These are phyloP conservation scores for Seminavis robusta DNA, from an alignment of 108 stramenopile species.

Conservation along the genomic window DNA sequence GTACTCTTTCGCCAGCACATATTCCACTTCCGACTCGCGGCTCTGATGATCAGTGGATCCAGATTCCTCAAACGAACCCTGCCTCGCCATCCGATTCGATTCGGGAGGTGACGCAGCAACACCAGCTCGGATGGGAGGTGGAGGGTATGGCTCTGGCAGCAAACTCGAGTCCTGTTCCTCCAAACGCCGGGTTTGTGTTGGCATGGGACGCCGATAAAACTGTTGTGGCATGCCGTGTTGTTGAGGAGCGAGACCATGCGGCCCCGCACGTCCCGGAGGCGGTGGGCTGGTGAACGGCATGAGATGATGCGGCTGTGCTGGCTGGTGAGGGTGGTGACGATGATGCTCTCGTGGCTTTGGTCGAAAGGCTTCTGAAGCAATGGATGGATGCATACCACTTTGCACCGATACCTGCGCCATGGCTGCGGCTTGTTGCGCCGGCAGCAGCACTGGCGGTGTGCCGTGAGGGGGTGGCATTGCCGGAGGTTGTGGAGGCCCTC, in stretches of 20 bases:
- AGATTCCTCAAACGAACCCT: neutral
- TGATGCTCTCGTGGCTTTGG: neutral
- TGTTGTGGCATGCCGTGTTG: neutral
- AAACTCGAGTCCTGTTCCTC: neutral
- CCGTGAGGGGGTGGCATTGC: neutral
- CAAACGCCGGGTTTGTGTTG: neutral
- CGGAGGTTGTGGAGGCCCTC: neutral
- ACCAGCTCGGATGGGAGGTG: too few relatives aligned
- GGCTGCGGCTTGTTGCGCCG: neutral
- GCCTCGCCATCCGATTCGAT: neutral
- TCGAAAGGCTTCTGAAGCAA: constrained; percentile 9
- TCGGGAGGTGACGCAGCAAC: neutral
- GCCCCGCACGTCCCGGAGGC: neutral
- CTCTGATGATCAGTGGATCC: neutral
- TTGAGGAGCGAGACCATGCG: neutral
- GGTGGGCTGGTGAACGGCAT: neutral
- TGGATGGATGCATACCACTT: constrained; percentile 12
- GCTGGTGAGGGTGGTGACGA: neutral
- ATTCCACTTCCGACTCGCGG: constrained; percentile 34
- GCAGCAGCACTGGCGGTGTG: constrained; percentile 1
- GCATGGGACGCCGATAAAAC: neutral
- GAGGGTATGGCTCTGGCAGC: neutral
- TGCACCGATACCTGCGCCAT: too few relatives aligned
- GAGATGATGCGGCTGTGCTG: neutral
- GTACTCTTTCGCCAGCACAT: constrained; percentile 59